Evolutionary conservation across 2,329 filamentous ascomycete species (phyloP).

Genomic region (Hymenoscyphus infarciens): DNA sequence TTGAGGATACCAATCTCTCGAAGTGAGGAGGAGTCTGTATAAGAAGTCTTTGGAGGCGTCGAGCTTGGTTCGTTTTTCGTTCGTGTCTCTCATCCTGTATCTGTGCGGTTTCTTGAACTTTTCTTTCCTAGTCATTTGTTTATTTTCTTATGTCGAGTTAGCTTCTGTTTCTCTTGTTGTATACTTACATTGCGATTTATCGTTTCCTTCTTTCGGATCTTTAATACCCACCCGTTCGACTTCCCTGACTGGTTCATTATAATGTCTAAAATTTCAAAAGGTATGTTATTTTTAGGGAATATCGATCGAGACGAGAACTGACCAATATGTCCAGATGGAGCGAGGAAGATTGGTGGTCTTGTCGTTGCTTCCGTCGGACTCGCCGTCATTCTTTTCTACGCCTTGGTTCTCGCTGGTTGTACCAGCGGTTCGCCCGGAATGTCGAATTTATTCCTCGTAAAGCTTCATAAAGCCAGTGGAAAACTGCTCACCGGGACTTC

Average conservation of each 20-base stretch:
- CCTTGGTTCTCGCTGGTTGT: conserved; percentile 5
- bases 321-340: background rate
- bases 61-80: background rate
- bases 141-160: background rate
- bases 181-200: background rate
- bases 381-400: conserved; percentile 6
- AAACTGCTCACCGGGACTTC: background rate
- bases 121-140: background rate
- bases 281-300: background rate
- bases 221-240: background rate
- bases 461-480: background rate
- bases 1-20: no score
- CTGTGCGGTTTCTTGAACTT: background rate
- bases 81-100: background rate
- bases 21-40: no score
- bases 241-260: background rate
- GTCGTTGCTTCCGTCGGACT: background rate
- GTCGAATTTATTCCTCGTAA: conserved; percentile 7
- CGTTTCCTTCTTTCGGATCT: background rate
- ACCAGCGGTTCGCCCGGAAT: conserved; percentile 7
- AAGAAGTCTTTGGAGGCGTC: background rate
- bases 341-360: background rate
- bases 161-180: background rate
- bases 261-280: conserved; percentile 3
- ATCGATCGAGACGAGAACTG: background rate